A percentile compares a stretch with the other conserved stretches of the same genome.
Conservation (phyloP, 495 filamentous ascomycete genomes). For the Margaritispora aquatica region DNA sequence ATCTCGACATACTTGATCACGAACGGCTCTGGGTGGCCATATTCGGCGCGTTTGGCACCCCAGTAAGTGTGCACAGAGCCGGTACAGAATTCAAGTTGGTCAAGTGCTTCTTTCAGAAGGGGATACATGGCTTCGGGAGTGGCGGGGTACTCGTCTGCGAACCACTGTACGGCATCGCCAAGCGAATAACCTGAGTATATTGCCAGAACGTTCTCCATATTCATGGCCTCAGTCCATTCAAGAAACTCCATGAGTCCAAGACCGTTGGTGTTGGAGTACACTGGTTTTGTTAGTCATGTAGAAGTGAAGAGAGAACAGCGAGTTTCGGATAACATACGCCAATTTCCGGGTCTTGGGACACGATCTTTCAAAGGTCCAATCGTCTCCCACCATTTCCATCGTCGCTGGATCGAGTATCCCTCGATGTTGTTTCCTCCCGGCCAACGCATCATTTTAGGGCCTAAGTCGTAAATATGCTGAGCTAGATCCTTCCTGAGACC, state of each 20-base stretch:
- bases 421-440: conserved; percentile 48
- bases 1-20: conserved; percentile 12
- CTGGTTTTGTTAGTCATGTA: neutral
- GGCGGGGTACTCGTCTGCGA: conserved; percentile 16
- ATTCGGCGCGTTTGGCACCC: conserved; percentile 8
- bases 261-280: conserved; percentile 48
- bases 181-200: conserved; percentile 47
- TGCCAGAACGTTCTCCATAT: conserved; percentile 40
- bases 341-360: conserved; percentile 40
- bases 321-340: conserved; percentile 23
- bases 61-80: conserved; percentile 9
- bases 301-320: neutral
- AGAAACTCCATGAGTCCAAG: conserved; percentile 47
- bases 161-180: conserved; percentile 20
- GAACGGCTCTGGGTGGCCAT: conserved; percentile 11
- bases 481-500: conserved; percentile 45
- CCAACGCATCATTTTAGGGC: conserved; percentile 42
- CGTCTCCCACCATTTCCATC: conserved; percentile 52
- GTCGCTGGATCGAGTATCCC: conserved; percentile 27
- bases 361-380: conserved; percentile 47
- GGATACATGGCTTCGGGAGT: conserved; percentile 15
- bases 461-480: conserved; percentile 33
- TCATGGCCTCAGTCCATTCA: conserved; percentile 49
- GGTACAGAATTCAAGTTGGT: conserved; percentile 21
- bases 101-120: conserved; percentile 20